Conservation (phyloP, 192 early-diverging fungal genomes). For the Entomortierella chlamydospora region DNA sequence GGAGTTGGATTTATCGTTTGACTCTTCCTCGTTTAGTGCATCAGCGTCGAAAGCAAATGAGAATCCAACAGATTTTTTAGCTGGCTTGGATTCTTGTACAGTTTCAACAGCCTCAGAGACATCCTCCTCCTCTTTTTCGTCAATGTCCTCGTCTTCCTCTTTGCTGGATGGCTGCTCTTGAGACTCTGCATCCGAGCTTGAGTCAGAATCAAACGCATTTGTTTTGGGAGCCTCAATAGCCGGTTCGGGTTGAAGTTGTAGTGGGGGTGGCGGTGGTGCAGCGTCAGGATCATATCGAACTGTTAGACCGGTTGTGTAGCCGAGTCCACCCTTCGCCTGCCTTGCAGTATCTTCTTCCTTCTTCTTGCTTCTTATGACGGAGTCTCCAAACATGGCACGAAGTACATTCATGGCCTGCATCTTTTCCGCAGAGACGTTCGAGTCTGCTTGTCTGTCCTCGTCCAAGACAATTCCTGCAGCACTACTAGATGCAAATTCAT, state of each 20-base stretch:
- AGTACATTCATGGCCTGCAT: constrained; percentile 61
- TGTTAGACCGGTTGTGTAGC: constrained; percentile 37
- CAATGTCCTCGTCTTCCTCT: background rate
- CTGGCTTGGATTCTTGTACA: background rate
- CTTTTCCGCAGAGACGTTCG: constrained; percentile 57
- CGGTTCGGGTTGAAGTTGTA: background rate
- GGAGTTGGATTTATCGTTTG: background rate
- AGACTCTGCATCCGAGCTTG: constrained; percentile 9
- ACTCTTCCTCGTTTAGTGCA: constrained; percentile 15
- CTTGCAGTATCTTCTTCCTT: constrained; percentile 49
- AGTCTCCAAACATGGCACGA: constrained; percentile 62
- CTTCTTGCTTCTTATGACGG: constrained; percentile 47
- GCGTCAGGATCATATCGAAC: constrained; percentile 66
- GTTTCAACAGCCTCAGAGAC: background rate
- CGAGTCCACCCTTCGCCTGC: constrained; percentile 43
- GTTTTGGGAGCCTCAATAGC: background rate
- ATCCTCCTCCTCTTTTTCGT: background rate
- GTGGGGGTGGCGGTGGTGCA: constrained; percentile 36
- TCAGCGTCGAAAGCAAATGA: constrained; percentile 42
- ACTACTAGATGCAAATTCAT: constrained; percentile 10
- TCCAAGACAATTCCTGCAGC: constrained; percentile 24
- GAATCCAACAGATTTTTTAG: constrained; percentile 46
- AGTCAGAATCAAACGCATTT: constrained; percentile 22
- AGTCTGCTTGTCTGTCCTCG: constrained; percentile 56
- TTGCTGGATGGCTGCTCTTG: background rate